Evolutionary conservation across 768 basidiomycete genomes (phyloP).

Genomic region (Pilatotrama ljubarskyi): DNA sequence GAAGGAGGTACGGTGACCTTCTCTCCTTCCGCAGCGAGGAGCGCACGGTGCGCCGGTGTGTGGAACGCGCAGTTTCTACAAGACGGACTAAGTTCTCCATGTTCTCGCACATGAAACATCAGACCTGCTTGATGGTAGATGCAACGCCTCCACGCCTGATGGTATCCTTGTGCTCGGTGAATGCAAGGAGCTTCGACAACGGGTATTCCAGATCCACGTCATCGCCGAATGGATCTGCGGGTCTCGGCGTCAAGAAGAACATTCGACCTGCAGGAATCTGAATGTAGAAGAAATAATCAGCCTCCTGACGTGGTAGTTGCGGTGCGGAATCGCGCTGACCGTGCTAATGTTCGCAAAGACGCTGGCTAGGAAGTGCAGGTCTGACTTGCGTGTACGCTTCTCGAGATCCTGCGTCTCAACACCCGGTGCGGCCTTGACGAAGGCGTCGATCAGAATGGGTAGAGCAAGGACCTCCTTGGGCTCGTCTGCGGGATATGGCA

Average conservation of each 20-base stretch:
- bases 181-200: slow-evolving; percentile 75
- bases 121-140: slow-evolving; percentile 77
- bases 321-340: slow-evolving; percentile 44
- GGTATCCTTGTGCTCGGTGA: slow-evolving; percentile 86
- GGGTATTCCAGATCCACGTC: slow-evolving; percentile 68
- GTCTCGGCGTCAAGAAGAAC: slow-evolving; percentile 74
- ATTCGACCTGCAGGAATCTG: slow-evolving; percentile 77
- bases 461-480: slow-evolving; percentile 60
- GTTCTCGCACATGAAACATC: no score
- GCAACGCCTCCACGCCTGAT: slow-evolving; percentile 88
- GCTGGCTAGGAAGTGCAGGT: slow-evolving; percentile 88
- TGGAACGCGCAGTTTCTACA: slow-evolving; percentile 80
- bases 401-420: slow-evolving; percentile 49
- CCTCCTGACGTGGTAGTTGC: not conserved
- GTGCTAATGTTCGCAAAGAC: slow-evolving; percentile 91
- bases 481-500: slow-evolving; percentile 64
- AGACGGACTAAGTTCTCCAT: not conserved
- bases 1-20: slow-evolving; percentile 59
- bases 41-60: slow-evolving; percentile 62
- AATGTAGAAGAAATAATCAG: not conserved
- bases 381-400: slow-evolving; percentile 64
- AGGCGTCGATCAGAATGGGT: slow-evolving; percentile 87
- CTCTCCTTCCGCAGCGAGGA: slow-evolving; percentile 66
- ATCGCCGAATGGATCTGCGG: slow-evolving; percentile 46
- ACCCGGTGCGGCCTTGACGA: slow-evolving; percentile 68